Evolutionary conservation across 2,329 filamentous ascomycete species (phyloP).

Genomic region (Pseudopithomyces maydicus): DNA sequence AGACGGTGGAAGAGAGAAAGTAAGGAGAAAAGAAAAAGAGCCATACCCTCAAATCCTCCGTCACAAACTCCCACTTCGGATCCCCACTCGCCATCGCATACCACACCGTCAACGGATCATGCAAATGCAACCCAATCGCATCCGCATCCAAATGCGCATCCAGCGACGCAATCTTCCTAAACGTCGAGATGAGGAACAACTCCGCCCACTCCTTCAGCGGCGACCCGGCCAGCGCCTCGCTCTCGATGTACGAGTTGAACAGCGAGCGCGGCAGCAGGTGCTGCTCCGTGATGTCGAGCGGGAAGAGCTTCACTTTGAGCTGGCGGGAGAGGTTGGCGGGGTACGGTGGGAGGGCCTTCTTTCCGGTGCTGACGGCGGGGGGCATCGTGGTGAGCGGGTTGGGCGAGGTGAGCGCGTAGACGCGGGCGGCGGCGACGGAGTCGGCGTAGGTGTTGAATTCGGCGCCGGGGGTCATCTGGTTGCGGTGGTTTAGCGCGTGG

Average conservation of each 20-base stretch:
- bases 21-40: too few species aligned
- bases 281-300: constrained; percentile 54
- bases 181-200: constrained; percentile 53
- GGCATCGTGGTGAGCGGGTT: constrained; percentile 82
- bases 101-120: constrained; percentile 53
- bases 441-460: constrained; percentile 98
- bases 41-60: constrained; percentile 76
- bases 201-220: constrained; percentile 53
- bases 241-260: constrained; percentile 38
- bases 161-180: constrained; percentile 51
- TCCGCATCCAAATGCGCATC: constrained; percentile 41
- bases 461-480: constrained; percentile 72
- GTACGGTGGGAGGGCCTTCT: constrained; percentile 42
- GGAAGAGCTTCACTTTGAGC: constrained; percentile 54
- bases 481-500: constrained; percentile 35
- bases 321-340: constrained; percentile 47
- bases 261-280: constrained; percentile 50
- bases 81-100: constrained; percentile 32
- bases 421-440: constrained; percentile 52
- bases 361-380: constrained; percentile 51
- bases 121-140: constrained; percentile 49
- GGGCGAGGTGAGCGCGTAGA: constrained; percentile 56
- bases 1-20: too few species aligned
- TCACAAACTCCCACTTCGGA: constrained; percentile 42
- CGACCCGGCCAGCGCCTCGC: constrained; percentile 33